Evolutionary conservation across 2,329 filamentous ascomycete genomes (phyloP), one percentile per base, ranked within the genome.

Genomic region (Ophioceras dolichostomum): DNA sequence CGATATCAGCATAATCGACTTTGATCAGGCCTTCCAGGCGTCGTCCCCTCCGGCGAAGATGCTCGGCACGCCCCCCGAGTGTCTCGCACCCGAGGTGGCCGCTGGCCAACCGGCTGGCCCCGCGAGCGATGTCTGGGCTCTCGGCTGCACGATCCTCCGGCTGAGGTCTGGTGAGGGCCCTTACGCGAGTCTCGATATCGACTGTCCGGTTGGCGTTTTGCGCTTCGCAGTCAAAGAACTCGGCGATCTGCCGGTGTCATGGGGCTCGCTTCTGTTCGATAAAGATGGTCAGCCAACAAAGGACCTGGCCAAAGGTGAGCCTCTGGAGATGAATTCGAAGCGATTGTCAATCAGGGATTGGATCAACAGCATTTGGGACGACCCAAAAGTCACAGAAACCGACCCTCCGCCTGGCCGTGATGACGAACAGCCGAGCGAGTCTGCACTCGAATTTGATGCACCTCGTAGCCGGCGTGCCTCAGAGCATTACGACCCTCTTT

Each of bases 1-100:
- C n/a, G 37, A 43, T 9, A 39, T 47, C 32, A 42, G 41, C 24
- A 32, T 48, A 22, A 43, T 47, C 26, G 46, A 48, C 45, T 49
- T 49, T 39, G 45, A 46, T 35, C 43, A 49, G 22, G 42, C 41
- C 3, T 49, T 47, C 38, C 22, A 18, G 3, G 39, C 38, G 10
- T 36, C 19, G 26, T 21, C 24, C 18, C 21, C 36, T 22, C 40
- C 44, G 12, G 19, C 34, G 16, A 28, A 20, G 16, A 16, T 10
- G 14, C 35, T 29, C 13, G 44, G 40, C 28, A 46, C 35, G 9
- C 43, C 43, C 32, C 24, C 38, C 12, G 37, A 37, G 28, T 49
- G 38, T 26, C 32, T 45, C 27, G 45, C 47, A 12, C 48, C 48
- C 16, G 47, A 54, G 37, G 42, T 43, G 9, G 41, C 41, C 5